Evolutionary conservation across 1,284 basidiomycete species (phyloP), one percentile per base, ranked within the genome.

Genomic region (Malassezia pachydermatis): DNA sequence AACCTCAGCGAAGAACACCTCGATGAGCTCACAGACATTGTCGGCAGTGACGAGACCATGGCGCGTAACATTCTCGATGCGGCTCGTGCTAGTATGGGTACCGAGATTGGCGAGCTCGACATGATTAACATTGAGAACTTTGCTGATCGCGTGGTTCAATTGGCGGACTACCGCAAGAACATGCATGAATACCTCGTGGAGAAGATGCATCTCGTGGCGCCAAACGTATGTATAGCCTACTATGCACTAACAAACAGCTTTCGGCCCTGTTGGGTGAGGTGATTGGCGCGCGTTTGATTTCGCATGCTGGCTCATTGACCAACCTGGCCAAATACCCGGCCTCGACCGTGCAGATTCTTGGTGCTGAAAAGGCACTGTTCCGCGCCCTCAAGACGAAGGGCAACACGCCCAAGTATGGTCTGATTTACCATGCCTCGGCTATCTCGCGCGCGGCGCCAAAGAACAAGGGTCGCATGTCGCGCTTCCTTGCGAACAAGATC

Each of bases 311-410:
- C 25, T 89, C 86, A 66, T 78, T 98, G 72, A 92, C 88, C 59
- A 95, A 94, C 75, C 76, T 96, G 56, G 89, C 88, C 78, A 96
- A 98, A 77, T 94, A 96, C 76, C 92, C 92, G 25, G 92, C 92
- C 3, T 90, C 87, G 65, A 98, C 92, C 5, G 88, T 96, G 44
- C 92, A 98, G 76, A 96, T 98, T 64, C 78, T 98, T 32, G 92
- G 92, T 65, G 92, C 92, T 19, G 92, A 98, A 77, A 96, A 98
- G 76, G 92, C 92, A 1, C 78, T 98, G 34, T 98, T 98, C 81
- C 78, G 92, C 53, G 92, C 92, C 0, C 78, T 98, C 67, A 98
- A 98, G 79, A 96, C 92, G 33, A 98, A 96, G 76, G 89, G 89
- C 25, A 95, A 96, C 75, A 96, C 92, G 0, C 92, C 90, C 49